phyloP scores from a whole-genome alignment of 163 green algal species.

The Scenedesmus sp. region DNA sequence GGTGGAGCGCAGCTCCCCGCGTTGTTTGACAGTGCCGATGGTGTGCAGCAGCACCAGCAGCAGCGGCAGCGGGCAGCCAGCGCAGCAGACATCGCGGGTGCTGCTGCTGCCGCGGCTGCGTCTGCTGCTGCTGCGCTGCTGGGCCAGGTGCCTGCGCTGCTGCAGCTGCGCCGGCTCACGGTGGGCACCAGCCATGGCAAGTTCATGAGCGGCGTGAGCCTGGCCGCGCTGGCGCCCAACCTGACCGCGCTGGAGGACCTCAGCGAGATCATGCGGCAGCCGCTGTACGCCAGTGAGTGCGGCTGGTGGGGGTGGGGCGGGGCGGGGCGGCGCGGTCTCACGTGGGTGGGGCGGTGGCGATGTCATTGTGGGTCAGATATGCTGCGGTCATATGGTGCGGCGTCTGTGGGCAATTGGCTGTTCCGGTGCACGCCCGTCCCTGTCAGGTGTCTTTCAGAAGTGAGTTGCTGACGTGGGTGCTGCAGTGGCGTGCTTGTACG shows the following conservation, averaged over 20 bases:
- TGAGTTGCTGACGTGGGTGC: too few species aligned
- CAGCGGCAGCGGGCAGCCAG: not conserved
- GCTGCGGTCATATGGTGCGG: too few species aligned
- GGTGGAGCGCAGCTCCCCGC: not conserved
- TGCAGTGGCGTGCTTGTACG: too few species aligned
- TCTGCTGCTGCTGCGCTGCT: constrained; percentile 14
- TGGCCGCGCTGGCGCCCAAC: constrained; percentile 28
- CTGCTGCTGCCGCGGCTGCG: constrained; percentile 9
- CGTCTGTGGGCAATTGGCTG: too few species aligned
- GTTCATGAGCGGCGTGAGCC: not conserved
- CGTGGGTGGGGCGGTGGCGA: too few species aligned
- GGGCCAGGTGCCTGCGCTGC: constrained; percentile 9
- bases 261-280: constrained; percentile 17
- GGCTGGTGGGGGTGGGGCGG: too few species aligned
- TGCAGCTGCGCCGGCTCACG: constrained; percentile 13
- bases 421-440: too few species aligned
- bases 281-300: not conserved
- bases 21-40: not conserved
- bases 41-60: constrained; percentile 12
- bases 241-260: constrained; percentile 41
- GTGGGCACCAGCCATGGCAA: constrained; percentile 37
- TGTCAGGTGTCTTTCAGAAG: too few species aligned
- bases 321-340: too few species aligned
- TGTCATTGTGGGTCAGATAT: too few species aligned
- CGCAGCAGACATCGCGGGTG: not conserved